Conservation (phyloP, 768 basidiomycete genomes). For the Crepidotus variabilis region DNA sequence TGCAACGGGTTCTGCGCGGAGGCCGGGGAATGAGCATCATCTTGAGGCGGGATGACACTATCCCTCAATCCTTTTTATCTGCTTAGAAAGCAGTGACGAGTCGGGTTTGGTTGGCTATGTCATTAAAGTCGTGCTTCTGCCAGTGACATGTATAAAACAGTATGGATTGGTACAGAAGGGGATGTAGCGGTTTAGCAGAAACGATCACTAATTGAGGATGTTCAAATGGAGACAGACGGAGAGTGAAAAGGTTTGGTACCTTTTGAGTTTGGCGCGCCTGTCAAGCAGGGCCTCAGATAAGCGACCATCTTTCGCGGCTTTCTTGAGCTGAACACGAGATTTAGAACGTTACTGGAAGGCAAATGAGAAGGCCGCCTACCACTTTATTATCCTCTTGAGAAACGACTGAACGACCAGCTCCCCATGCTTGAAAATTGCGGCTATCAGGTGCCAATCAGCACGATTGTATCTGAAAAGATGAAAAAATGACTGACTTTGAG, state of each 20-base stretch:
- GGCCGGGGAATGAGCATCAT: not conserved
- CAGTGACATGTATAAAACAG: not conserved
- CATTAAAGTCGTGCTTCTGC: not conserved
- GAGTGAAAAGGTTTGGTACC: conserved; percentile 34
- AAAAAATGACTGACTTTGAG: conserved; percentile 55
- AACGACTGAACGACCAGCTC: conserved; percentile 69
- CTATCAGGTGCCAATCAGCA: conserved; percentile 31
- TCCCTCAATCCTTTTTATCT: not conserved
- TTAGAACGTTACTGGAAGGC: not conserved
- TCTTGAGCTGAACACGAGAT: conserved; percentile 22
- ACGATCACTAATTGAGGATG: conserved; percentile 34
- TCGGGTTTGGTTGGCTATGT: too few species aligned
- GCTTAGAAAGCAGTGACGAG: not conserved
- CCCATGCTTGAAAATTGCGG: conserved; percentile 79
- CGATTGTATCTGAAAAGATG: not conserved
- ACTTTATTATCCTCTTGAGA: conserved; percentile 71
- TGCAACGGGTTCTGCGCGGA: not conserved
- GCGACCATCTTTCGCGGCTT: conserved; percentile 72
- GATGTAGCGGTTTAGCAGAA: conserved; percentile 36
- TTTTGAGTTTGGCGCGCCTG: conserved; percentile 83
- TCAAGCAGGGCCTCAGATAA: conserved; percentile 81
- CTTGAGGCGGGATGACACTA: not conserved
- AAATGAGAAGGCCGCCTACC: conserved; percentile 29
- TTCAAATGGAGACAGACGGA: not conserved
- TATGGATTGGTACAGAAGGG: not conserved